Evolutionary conservation across 495 filamentous ascomycete species (phyloP), one percentile per base, ranked within the genome.

Genomic region (Tetracladium marchalianum): DNA sequence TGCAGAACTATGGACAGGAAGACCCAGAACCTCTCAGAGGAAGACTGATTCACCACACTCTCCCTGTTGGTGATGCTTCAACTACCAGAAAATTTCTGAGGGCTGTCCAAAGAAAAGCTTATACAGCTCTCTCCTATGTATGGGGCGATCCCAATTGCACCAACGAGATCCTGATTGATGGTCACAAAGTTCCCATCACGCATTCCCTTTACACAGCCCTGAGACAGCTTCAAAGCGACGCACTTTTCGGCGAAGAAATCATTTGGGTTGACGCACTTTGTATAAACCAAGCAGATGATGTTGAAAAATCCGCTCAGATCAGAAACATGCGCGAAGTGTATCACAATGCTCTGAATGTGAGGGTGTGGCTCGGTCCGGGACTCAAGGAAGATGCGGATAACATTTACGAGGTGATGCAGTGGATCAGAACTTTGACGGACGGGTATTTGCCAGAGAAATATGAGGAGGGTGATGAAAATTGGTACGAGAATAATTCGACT

Each of bases 161-260:
- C 1, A 16, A 56, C n/a, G 46, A 56, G 40, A 53, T 59, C 18
- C 10, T 22, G 1, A 11, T 58, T 17, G 49, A 53, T 31, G 47
- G 38, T 10, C 15, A 36, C 35, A 19, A 5, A 24, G 49, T 55
- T 11, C 12, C 27, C 3, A 51, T 59, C 11, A 59, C 53, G 11
- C 41, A 27, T 33, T 50, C 49, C 38, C 40, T 58, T 5, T 37
- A 46, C 31, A 35, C n/a, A 11, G 43, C 46, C 1, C 35, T 56
- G 33, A 17, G 35, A 37, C 49, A 35, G 12, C 16, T 53, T 19
- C 48, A 45, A 18, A 44, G 34, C 6, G 35, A 0, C 82, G 81
- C 60, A 79, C 2, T 78, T 70, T 27, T 27, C 7, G 76, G 73
- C 76, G 45, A 56, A 53, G 0, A 51, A 50, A 3, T 69, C 64